phyloP scores from a whole-genome alignment of 441 rosid species.

The Adansonia madagascariensis region DNA sequence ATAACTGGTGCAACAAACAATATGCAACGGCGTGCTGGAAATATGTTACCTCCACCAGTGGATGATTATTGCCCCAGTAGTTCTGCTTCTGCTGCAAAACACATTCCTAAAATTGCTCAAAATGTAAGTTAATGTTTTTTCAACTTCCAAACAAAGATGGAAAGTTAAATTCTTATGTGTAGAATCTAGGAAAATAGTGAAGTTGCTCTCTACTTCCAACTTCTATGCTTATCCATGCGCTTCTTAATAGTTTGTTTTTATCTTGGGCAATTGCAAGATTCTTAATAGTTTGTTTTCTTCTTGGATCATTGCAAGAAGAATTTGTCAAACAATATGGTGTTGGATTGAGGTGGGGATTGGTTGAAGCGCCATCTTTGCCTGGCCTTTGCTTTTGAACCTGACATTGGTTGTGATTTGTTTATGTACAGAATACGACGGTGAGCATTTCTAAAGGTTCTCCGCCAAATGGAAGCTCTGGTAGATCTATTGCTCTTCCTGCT shows the following conservation, averaged over 20 bases:
- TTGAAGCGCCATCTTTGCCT: neutral
- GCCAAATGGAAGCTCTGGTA: constrained; percentile 68
- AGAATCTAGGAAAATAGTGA: neutral
- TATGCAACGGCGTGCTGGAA: constrained; percentile 53
- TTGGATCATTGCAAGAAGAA: neutral
- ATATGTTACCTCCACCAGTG: constrained; percentile 60
- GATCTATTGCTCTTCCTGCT: constrained; percentile 77
- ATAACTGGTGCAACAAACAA: constrained; percentile 56
- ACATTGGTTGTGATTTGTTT: constrained; percentile 5
- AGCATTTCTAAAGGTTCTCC: constrained; percentile 61
- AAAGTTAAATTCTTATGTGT: neutral
- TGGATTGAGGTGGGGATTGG: neutral
- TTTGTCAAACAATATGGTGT: neutral
- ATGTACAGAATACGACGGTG: constrained; percentile 47
- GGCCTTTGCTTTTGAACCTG: neutral
- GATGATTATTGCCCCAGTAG: constrained; percentile 49
- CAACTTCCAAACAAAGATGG: neutral
- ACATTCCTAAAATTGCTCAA: constrained; percentile 42
- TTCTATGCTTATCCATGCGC: too few relatives aligned
- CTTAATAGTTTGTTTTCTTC: neutral
- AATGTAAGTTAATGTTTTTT: constrained; percentile 44
- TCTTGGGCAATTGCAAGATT: neutral
- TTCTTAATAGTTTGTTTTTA: neutral
- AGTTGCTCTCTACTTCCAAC: neutral
- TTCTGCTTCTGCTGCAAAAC: constrained; percentile 47